Conservation (phyloP, 306 rosid species). For the Morella rubra region DNA sequence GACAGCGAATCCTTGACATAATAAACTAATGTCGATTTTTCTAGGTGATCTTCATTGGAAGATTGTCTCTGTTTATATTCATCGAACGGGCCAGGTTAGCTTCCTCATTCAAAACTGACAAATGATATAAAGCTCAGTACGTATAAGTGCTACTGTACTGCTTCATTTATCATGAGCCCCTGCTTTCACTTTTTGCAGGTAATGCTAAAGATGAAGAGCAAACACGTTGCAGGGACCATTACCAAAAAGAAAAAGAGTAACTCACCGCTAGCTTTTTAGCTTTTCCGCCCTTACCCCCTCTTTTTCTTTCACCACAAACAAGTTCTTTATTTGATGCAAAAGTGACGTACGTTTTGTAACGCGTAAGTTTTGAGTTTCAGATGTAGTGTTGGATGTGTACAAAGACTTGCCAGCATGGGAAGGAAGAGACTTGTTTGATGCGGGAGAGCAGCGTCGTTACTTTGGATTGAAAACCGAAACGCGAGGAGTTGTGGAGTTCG, state of each 20-base stretch:
- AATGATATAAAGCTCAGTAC: not conserved
- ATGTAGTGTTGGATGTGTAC: constrained; percentile 76
- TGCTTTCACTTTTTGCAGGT: constrained; percentile 47
- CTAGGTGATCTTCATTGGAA: constrained; percentile 99
- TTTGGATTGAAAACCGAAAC: constrained; percentile 79
- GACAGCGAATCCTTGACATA: not conserved
- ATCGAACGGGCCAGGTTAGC: constrained; percentile 71
- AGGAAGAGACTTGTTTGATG: constrained; percentile 68
- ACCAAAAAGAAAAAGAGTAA: constrained; percentile 95
- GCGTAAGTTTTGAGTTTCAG: constrained; percentile 40
- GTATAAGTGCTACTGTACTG: not conserved
- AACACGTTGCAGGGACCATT: constrained; percentile 77
- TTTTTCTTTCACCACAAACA: too few species aligned
- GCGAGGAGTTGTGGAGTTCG: constrained; percentile 90
- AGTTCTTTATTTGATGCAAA: not conserved
- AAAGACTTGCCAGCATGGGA: constrained; percentile 81
- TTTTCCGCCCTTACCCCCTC: not conserved
- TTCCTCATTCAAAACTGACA: not conserved
- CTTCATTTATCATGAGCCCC: constrained; percentile 9
- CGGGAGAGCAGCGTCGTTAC: constrained; percentile 72
- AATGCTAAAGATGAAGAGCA: constrained; percentile 97
- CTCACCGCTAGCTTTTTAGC: constrained; percentile 13
- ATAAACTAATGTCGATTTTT: constrained; percentile 12
- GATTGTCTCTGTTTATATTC: constrained; percentile 80
- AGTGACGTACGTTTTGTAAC: not conserved